Evolutionary conservation across 2,329 filamentous ascomycete species (phyloP).

Genomic region (Apiospora marii): DNA sequence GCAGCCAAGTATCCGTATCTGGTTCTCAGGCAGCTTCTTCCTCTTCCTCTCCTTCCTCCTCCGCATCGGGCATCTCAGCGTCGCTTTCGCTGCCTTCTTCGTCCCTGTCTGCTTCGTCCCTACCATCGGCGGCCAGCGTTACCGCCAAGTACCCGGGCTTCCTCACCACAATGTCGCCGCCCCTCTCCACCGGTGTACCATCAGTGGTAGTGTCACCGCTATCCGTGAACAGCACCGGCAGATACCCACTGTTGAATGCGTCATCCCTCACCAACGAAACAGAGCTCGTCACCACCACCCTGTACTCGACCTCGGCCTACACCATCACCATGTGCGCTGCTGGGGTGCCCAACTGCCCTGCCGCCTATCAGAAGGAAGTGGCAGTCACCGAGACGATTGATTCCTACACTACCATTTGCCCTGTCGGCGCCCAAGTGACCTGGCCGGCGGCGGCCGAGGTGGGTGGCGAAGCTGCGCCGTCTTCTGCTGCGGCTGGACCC

Average conservation of each 20-base stretch:
- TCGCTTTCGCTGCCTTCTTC: neutral
- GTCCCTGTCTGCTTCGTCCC: neutral
- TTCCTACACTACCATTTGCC: constrained; percentile 42
- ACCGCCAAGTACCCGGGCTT: neutral
- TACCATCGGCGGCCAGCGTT: neutral
- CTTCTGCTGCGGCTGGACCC: neutral
- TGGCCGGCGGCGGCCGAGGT: neutral
- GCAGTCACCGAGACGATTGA: constrained; percentile 42
- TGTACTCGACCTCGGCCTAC: constrained; percentile 37
- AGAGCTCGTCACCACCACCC: constrained; percentile 31
- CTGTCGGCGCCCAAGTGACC: constrained; percentile 23
- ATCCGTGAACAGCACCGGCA: neutral
- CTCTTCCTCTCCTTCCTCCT: neutral
- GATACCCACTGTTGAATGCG: neutral
- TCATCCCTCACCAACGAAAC: neutral
- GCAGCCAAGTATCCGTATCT: neutral
- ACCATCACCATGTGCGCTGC: constrained; percentile 48
- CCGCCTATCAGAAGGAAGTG: constrained; percentile 44
- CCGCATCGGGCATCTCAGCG: neutral
- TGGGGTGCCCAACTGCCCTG: constrained; percentile 49
- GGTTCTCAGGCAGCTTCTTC: neutral
- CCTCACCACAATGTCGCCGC: neutral
- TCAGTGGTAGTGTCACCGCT: neutral
- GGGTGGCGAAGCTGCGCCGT: neutral
- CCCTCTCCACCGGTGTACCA: constrained; percentile 1